Evolutionary conservation across 306 rosid genomes (phyloP).

Genomic region (Elaeagnus macrophylla): DNA sequence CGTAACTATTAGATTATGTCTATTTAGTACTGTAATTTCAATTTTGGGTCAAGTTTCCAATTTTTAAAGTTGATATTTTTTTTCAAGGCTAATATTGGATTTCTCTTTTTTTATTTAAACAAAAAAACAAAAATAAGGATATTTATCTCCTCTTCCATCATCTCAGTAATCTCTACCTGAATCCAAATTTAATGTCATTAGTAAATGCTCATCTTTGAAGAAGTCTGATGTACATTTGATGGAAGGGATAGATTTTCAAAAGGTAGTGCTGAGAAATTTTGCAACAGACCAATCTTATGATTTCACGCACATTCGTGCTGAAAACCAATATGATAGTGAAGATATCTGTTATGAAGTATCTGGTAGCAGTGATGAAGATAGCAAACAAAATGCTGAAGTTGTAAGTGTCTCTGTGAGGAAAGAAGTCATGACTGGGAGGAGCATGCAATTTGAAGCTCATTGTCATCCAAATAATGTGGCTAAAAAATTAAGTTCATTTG

Average conservation of each 20-base stretch:
- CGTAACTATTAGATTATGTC: too few relatives aligned
- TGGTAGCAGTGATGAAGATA: conserved; percentile 13
- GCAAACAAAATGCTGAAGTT: conserved; percentile 20
- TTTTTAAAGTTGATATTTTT: too few relatives aligned
- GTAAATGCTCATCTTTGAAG: background rate
- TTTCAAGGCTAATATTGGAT: too few relatives aligned
- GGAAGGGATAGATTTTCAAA: conserved; percentile 15
- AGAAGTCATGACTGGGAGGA: conserved; percentile 19
- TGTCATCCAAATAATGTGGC: conserved; percentile 5
- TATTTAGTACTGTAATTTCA: too few relatives aligned
- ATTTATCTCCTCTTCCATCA: too few relatives aligned
- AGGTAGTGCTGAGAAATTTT: conserved; percentile 14
- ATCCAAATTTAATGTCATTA: conserved; percentile 14
- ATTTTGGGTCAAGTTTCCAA: too few relatives aligned
- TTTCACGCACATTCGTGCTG: conserved; percentile 25
- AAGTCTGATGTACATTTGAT: background rate
- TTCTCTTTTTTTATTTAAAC: too few relatives aligned
- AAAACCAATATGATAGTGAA: conserved; percentile 23
- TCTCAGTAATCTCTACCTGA: too few relatives aligned
- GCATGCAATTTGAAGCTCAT: conserved; percentile 18
- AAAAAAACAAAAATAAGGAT: too few relatives aligned
- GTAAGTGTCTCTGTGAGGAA: conserved; percentile 11
- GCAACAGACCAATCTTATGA: conserved; percentile 17
- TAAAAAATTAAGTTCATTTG: conserved; percentile 19
- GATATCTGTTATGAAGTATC: conserved; percentile 17